A percentile compares a stretch with the other conserved stretches of the same genome.
Evolutionary conservation across 768 basidiomycete genomes (phyloP).

Genomic region (Russula sp.): DNA sequence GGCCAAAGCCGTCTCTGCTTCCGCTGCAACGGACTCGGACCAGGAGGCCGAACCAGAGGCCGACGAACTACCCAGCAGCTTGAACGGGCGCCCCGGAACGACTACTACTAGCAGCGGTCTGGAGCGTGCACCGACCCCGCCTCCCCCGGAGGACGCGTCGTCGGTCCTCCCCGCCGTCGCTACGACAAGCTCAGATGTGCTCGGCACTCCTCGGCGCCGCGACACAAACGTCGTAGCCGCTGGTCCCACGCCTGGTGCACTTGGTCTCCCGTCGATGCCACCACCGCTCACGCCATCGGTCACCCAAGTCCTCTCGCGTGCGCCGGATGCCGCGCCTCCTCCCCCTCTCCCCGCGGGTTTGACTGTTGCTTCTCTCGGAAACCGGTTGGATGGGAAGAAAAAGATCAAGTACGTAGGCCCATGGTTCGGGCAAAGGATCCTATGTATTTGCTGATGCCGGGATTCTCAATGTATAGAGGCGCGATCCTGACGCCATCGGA

Average conservation of each 20-base stretch:
- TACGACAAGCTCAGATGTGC: not conserved
- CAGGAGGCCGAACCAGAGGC: conserved; percentile 5
- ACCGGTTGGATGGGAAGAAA: conserved; percentile 59
- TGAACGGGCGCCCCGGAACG: not conserved
- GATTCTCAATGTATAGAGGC: conserved; percentile 39
- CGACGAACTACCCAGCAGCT: conserved; percentile 13
- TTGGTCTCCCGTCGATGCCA: conserved; percentile 40
- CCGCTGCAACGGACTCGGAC: conserved; percentile 4
- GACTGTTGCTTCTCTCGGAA: conserved; percentile 49
- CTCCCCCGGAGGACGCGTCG: not conserved
- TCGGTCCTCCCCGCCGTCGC: not conserved
- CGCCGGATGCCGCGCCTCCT: conserved; percentile 23
- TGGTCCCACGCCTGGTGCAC: conserved; percentile 1
- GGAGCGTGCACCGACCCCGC: not conserved
- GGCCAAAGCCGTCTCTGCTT: not conserved
- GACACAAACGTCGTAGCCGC: not conserved
- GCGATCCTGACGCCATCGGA: conserved; percentile 72
- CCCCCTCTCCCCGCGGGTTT: conserved; percentile 55
- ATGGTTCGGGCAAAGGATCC: not conserved
- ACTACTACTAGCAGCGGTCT: not conserved
- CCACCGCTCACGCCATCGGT: conserved; percentile 65
- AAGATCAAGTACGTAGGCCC: conserved; percentile 56
- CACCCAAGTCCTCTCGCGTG: conserved; percentile 43
- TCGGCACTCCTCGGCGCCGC: conserved; percentile 9
- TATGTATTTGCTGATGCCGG: not conserved